A percentile compares a stretch with the other conserved stretches of the same genome.
Conservation (phyloP, 495 filamentous ascomycete species). For the Saxophila tyrrhenica region DNA sequence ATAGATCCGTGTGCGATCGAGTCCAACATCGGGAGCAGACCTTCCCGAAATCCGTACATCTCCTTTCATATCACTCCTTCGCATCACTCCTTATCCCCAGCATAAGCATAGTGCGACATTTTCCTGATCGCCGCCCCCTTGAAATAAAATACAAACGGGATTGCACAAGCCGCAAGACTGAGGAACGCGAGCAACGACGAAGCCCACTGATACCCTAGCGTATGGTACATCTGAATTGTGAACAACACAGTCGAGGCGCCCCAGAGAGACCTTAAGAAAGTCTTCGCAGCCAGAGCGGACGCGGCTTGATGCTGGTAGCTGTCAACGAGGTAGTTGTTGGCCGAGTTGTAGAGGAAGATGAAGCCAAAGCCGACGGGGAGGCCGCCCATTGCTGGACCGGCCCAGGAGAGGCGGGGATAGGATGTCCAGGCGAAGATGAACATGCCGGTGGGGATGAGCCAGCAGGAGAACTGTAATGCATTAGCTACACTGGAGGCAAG, state of each 20-base stretch:
- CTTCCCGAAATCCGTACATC: too few relatives aligned
- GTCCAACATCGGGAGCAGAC: too few relatives aligned
- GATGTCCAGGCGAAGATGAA: conserved; percentile 78
- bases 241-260: conserved; percentile 47
- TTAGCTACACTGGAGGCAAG: conserved; percentile 21
- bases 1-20: too few relatives aligned
- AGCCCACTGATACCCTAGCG: conserved; percentile 30
- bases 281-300: conserved; percentile 54
- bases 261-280: conserved; percentile 47
- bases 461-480: conserved; percentile 55
- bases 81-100: conserved; percentile 35
- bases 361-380: conserved; percentile 60
- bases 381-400: conserved; percentile 51
- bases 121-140: conserved; percentile 58
- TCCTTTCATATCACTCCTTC: too few relatives aligned
- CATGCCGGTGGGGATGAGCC: conserved; percentile 52
- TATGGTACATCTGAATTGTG: conserved; percentile 29
- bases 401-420: conserved; percentile 40
- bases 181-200: conserved; percentile 31
- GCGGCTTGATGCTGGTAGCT: conserved; percentile 64
- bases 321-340: conserved; percentile 67
- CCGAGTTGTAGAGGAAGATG: conserved; percentile 51
- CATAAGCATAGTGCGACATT: conserved; percentile 55
- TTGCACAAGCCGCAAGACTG: conserved; percentile 24
- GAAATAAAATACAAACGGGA: conserved; percentile 43